A percentile compares a stretch with the other conserved stretches of the same genome.
Conservation (phyloP, 2,329 filamentous ascomycete genomes). For the Ophiostoma sp. region DNA sequence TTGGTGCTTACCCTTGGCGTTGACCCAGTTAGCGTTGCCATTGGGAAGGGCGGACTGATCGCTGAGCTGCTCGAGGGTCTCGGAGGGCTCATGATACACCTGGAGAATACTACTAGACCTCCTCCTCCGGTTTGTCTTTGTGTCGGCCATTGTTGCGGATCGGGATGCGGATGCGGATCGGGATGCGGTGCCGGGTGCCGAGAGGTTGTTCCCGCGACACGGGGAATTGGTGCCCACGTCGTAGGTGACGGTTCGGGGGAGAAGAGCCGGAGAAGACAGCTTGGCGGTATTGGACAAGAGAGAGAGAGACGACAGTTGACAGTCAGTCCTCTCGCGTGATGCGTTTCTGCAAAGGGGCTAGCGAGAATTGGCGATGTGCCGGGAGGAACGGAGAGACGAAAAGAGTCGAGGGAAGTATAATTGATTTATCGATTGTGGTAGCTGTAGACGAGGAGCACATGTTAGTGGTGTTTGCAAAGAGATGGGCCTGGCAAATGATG, state of each 20-base stretch:
- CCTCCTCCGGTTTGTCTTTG: constrained; percentile 71
- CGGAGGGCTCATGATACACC: constrained; percentile 93
- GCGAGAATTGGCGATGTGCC: not conserved
- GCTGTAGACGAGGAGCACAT: not conserved
- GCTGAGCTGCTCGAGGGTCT: constrained; percentile 95
- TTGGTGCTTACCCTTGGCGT: constrained; percentile 76
- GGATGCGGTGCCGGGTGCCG: constrained; percentile 22
- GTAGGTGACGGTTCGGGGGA: constrained; percentile 87
- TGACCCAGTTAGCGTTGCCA: constrained; percentile 97
- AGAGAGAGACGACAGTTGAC: not conserved
- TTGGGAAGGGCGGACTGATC: constrained; percentile 94
- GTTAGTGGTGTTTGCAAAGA: not conserved
- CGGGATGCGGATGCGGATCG: constrained; percentile 37
- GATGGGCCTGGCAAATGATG: not conserved
- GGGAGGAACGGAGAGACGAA: constrained; percentile 8
- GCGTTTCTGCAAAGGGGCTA: not conserved
- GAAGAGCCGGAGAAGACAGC: constrained; percentile 83
- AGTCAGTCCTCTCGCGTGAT: not conserved
- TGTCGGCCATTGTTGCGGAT: constrained; percentile 54
- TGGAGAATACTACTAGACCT: constrained; percentile 88
- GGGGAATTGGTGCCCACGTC: constrained; percentile 70
- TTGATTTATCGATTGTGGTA: not conserved
- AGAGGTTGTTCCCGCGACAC: constrained; percentile 50
- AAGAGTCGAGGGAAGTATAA: not conserved
- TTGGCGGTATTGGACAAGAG: constrained; percentile 70